Conservation (phyloP, 1,284 basidiomycete species). For the Bjerkandera adusta region DNA sequence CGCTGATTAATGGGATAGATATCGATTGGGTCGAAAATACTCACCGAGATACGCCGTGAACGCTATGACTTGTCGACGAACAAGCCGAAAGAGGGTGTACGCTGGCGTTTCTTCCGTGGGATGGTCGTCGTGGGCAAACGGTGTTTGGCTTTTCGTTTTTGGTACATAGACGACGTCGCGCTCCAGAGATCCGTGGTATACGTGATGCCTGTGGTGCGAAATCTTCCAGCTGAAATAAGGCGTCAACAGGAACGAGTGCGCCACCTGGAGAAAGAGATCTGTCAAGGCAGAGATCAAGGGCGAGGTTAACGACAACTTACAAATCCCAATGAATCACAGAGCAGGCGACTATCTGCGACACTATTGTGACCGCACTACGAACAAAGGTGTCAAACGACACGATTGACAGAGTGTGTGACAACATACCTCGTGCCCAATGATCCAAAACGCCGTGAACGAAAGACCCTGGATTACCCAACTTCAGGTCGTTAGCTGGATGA, state of each 20-base stretch:
- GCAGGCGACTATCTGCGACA: slow-evolving; percentile 16
- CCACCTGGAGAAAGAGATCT: background rate
- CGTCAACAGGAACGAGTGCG: slow-evolving; percentile 3
- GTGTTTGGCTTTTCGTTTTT: slow-evolving; percentile 41
- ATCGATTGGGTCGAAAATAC: slow-evolving; percentile 14
- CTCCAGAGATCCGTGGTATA: slow-evolving; percentile 41
- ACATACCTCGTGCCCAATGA: slow-evolving; percentile 57
- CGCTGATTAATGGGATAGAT: slow-evolving; percentile 1
- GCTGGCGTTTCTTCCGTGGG: slow-evolving; percentile 59
- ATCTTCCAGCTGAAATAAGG: slow-evolving; percentile 41
- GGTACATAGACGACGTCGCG: slow-evolving; percentile 63
- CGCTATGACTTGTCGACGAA: slow-evolving; percentile 69
- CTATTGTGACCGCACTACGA: slow-evolving; percentile 28
- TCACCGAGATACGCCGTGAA: slow-evolving; percentile 70
- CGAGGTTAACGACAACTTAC: slow-evolving; percentile 8
- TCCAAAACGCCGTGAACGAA: slow-evolving; percentile 58
- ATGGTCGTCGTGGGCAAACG: slow-evolving; percentile 52
- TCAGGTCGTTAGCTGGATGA: background rate
- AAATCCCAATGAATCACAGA: slow-evolving; percentile 30
- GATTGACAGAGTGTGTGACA: background rate
- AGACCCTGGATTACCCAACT: slow-evolving; percentile 66
- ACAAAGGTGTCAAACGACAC: background rate
- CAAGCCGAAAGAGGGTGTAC: slow-evolving; percentile 50
- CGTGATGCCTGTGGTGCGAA: slow-evolving; percentile 38
- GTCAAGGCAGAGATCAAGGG: background rate